Base-by-base conservation (phyloP, 805 yeast genomes). In the Pichia manshurica region DNA sequence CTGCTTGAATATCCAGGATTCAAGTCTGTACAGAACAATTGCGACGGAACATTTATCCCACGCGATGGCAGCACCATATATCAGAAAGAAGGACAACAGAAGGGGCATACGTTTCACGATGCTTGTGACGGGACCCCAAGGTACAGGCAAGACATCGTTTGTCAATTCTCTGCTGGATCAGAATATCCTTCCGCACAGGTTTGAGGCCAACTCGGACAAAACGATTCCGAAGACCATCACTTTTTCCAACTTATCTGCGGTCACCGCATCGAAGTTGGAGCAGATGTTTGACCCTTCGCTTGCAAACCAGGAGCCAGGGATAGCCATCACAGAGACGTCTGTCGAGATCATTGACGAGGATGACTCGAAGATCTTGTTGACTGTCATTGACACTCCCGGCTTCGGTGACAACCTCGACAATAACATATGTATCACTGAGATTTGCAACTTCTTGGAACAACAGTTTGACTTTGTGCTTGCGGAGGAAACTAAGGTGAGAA, bases 401-500 rank as follows among this genome's bases (percentile, higher is more conserved):
- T 75, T 72, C 68, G 79, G 82, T 54, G 78, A 82, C 56, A 79
- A 79, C 59, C 65, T 79, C 52, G 71, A 79, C 62, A 79, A 79
- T 56, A 77, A 78, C 42, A 56, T 82, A 44, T 84, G 91, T 60
- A 79, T 77, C 58, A 70, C 68, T 12, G 93, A 85, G 60, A 77
- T 85, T 45, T 77, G 78, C 45, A 72, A 74, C 48, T 86, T 76
- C 61, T 66, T 86, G 58, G 84, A 82, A 61, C 88, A 82, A 61
- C 91, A 85, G 60, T 85, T 84, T 60, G 90, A 84, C 61, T 69
- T 75, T 48, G 88, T 86, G 0, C 73, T 89, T 41, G 87, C 87
- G 2, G 96, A 89, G 63, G 96, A 89, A 64, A 85, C 93, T 1
- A 74, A 91, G 53, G 87, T 89, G 53, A 77, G 77, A 64, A 82